Evolutionary conservation across 2,329 filamentous ascomycete genomes (phyloP).

Genomic region (Bipolaris zeicola): DNA sequence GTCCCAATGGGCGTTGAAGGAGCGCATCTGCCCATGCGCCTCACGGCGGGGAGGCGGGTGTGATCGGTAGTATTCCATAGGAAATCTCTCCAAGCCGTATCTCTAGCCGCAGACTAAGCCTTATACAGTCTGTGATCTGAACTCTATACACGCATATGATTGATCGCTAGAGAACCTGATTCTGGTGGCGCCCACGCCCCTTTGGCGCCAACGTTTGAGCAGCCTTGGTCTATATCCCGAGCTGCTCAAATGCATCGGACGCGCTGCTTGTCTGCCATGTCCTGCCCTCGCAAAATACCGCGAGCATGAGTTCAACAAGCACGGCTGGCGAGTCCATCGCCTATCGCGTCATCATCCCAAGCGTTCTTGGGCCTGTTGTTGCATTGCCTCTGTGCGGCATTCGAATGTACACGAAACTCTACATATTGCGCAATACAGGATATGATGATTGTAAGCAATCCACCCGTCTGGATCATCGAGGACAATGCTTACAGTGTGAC

Average conservation of each 20-base stretch:
- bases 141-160: not conserved
- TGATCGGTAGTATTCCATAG: not conserved
- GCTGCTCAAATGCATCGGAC: not conserved
- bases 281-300: not conserved
- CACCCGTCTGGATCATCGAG: not conserved
- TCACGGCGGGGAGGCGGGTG: not conserved
- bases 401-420: conserved; percentile 21
- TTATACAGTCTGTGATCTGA: not conserved
- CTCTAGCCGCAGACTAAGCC: not conserved
- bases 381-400: conserved; percentile 17
- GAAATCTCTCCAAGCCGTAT: not conserved
- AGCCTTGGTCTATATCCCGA: not conserved
- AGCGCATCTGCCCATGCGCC: not conserved
- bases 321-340: conserved; percentile 19
- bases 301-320: not conserved
- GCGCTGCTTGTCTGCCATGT: not conserved
- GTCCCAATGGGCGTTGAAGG: not conserved
- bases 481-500: not conserved
- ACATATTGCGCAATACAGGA: conserved; percentile 20
- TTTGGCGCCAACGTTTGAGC: not conserved
- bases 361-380: conserved; percentile 17
- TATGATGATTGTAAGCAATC: conserved; percentile 20
- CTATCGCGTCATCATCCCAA: conserved; percentile 20
- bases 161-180: not conserved
- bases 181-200: not conserved